A percentile compares a stretch with the other conserved stretches of the same genome.
Conservation (phyloP, 306 rosid genomes). For the Oxytropis ochrocephala region DNA sequence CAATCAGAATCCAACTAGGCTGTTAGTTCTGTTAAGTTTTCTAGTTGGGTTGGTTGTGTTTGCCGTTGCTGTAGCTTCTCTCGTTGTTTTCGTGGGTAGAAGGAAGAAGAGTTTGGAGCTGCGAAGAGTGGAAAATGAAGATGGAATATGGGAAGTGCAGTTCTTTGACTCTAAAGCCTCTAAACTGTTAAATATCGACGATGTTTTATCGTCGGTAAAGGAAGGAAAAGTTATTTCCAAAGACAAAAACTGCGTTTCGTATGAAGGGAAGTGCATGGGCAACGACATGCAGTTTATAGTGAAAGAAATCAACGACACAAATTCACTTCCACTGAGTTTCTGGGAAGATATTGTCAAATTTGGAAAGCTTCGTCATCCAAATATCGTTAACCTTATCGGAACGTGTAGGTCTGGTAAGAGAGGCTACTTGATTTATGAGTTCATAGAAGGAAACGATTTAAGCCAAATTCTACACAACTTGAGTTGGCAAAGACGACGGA, state of each 20-base stretch:
- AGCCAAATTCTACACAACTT: slow-evolving; percentile 33
- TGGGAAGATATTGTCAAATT: slow-evolving; percentile 46
- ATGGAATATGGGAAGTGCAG: slow-evolving; percentile 63
- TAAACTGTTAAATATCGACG: slow-evolving; percentile 33
- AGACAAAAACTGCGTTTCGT: slow-evolving; percentile 38
- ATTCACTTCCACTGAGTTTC: slow-evolving; percentile 28
- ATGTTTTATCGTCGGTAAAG: slow-evolving; percentile 38
- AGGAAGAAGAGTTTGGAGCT: slow-evolving; percentile 30
- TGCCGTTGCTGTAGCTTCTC: slow-evolving; percentile 2
- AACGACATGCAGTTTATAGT: slow-evolving; percentile 44
- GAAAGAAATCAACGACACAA: slow-evolving; percentile 34
- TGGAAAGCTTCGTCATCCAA: slow-evolving; percentile 53
- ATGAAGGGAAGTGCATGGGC: slow-evolving; percentile 38
- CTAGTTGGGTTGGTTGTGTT: slow-evolving; percentile 28
- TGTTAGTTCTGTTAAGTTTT: slow-evolving; percentile 36
- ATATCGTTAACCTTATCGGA: slow-evolving; percentile 50
- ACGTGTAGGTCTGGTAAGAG: slow-evolving; percentile 50
- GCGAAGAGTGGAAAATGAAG: slow-evolving; percentile 46
- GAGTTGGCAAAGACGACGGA: slow-evolving; percentile 62
- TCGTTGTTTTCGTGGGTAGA: slow-evolving; percentile 27
- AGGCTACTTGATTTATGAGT: slow-evolving; percentile 50
- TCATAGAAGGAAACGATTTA: slow-evolving; percentile 32
- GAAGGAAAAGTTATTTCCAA: slow-evolving; percentile 41
- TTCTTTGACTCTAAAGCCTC: slow-evolving; percentile 42
- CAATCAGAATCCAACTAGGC: slow-evolving; percentile 28